Base-by-base conservation (phyloP, 108 stramenopile species). In the Cyclotella cryptica region DNA sequence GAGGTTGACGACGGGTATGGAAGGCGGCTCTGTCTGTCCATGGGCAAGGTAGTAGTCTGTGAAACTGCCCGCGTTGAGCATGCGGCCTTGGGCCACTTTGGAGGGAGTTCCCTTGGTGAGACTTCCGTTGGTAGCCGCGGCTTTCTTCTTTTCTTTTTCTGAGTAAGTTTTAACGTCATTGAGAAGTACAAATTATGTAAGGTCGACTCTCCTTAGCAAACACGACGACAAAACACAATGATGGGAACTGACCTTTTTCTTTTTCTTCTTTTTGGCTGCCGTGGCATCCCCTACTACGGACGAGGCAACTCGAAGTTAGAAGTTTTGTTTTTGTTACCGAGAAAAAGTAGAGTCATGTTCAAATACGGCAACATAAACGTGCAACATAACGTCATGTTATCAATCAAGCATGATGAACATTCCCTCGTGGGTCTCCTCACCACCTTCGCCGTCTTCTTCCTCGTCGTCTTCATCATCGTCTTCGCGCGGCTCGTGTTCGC, bases 11-110 rank as follows among this genome's bases (percentile, higher is more conserved):
- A 92, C 90, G 12, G 97, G 97, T 53, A 97, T 96, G 47, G 99
- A 89, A 13, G 99, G 99, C 21, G 98, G 97, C 27, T 97, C 90
- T 0, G 99, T 98, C 87, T 99, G 99, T 15, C 98, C 98, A 57
- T 96, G 87, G 46, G 89, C 83, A 24, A 94, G 89, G 71, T 97
- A 97, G 79, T 92, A 97, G 69, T 99, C 97, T 1, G 95, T 96
- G 77, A 94, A 98, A 66, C 87, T 87, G 10, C 88, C 96, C 4
- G 86, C 90, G 55, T 90, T 86, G 35, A 95, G 82, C 54, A 96
- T 90, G 10, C 81, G 79, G 43, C 87, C 84, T 17, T 91, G 89
- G n/a, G 89, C 87, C 69, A 93, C 96, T 49, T 82, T 77, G 49
- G 83, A 88, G 13, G 94, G 92, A 44, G 80, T 82, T 57, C 86